Evolutionary conservation across 176 grass and related monocot species (phyloP), one percentile per base, ranked within the genome.

Genomic region (Thinopyrum elongatum): DNA sequence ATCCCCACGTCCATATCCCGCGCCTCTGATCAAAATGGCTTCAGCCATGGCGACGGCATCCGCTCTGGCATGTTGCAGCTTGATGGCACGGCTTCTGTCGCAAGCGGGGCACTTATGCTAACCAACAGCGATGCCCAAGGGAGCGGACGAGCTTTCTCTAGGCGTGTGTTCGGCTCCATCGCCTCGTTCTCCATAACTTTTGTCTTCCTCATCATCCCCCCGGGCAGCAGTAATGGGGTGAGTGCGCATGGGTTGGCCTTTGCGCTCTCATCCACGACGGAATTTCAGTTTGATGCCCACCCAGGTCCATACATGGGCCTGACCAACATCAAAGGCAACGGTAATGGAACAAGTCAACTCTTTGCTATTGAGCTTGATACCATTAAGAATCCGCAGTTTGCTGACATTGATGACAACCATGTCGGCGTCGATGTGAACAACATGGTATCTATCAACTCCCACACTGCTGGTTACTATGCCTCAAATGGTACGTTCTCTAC

Each of bases 281-380:
- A 86, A 0, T 16, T 83, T 46, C 0, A 0, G 5, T 23, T 30
- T 1, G 33, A 23, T 7, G 65, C 78, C 6, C 17, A 62, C 30
- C 78, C 82, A 2, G 30, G 16, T 17, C 59, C 28, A 44, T 34
- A 46, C 17, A 11, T 91, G 10, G 85, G 85, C 5, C 65, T 84
- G 17, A 3, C 66, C 10, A 81, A 83, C 19, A 10, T 0, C 0
- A 34, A 2, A 6, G 49, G 76, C 42, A 38, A 76, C 39, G 85
- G 74, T 2, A 87, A 84, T 38, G 36, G 1, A 6, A 38, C 1
- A 38, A 38, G 8, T 38, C 7, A 8, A 38, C 7, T 38, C 36
- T 91, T 26, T 38, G 89, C 81, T 0, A 21, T 91, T 0, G 89
- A 91, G 25, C 57, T 91, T 14, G 89, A 91, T 53, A 91, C 81